Percentiles rank a stretch among this genome's conserved stretches.
Conservation (phyloP, 75 land plant genomes). For the Selaginella tamariscina region DNA sequence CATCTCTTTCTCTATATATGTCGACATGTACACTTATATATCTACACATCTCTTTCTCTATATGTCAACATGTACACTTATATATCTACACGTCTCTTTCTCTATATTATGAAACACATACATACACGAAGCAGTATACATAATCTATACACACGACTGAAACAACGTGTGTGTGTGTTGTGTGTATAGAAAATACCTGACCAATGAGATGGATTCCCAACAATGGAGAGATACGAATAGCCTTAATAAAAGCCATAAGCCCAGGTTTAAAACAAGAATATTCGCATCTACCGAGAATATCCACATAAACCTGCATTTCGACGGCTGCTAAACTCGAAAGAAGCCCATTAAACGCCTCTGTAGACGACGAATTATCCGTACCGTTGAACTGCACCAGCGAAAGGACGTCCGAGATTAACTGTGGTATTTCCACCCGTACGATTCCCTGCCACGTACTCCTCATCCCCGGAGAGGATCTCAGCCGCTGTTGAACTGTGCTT, state of each 20-base stretch:
- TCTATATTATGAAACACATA: too few species aligned
- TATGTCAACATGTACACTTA: too few species aligned
- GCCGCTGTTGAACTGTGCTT: slow-evolving; percentile 80
- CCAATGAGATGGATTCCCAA: slow-evolving; percentile 38
- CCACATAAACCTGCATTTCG: slow-evolving; percentile 48
- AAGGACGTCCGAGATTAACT: slow-evolving; percentile 60
- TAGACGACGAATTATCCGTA: too few species aligned
- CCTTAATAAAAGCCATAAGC: slow-evolving; percentile 57
- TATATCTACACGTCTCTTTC: too few species aligned
- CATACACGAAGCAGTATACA: too few species aligned
- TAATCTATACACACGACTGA: too few species aligned
- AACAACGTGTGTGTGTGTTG: too few species aligned
- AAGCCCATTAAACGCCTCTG: slow-evolving; percentile 15
- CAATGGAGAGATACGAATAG: slow-evolving; percentile 57
- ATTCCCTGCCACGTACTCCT: slow-evolving; percentile 61
- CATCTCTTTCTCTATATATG: too few species aligned
- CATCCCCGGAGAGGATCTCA: slow-evolving; percentile 83
- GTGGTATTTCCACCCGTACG: slow-evolving; percentile 50
- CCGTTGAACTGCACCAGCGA: slow-evolving; percentile 67
- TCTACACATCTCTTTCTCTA: too few species aligned
- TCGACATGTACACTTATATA: too few species aligned
- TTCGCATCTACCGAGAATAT: slow-evolving; percentile 5
- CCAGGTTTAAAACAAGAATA: slow-evolving; percentile 12
- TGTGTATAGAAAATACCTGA: slow-evolving; percentile 75
- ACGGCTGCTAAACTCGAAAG: slow-evolving; percentile 75